Percentiles rank a stretch among this genome's conserved stretches.
phyloP scores from a whole-genome alignment of 257 asterid genomes.

The Forsythia viridissima region DNA sequence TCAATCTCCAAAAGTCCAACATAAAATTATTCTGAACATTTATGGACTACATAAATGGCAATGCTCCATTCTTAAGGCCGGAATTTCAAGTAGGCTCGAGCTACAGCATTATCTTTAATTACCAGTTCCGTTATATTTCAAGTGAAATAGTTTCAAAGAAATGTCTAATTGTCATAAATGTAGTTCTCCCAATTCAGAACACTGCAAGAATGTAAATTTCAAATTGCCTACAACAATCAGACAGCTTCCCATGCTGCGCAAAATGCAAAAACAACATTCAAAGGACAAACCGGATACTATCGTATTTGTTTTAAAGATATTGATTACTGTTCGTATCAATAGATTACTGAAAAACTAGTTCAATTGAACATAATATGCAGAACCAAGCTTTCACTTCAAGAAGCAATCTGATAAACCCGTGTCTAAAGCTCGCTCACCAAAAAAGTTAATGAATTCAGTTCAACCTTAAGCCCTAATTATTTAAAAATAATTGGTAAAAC shows the following conservation, averaged over 20 bases:
- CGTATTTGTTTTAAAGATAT: neutral
- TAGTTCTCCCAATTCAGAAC: neutral
- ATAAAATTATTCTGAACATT: constrained; percentile 8
- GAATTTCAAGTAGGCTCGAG: constrained; percentile 6
- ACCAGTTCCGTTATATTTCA: constrained; percentile 2
- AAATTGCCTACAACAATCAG: neutral
- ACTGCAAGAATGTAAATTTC: neutral
- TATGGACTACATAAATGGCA: constrained; percentile 7
- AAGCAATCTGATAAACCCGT: neutral
- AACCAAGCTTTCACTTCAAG: neutral
- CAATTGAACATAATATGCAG: neutral
- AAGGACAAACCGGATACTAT: neutral
- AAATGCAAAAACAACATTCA: neutral
- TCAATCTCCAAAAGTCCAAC: constrained; percentile 6
- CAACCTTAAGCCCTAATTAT: constrained; percentile 18
- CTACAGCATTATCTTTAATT: constrained; percentile 15
- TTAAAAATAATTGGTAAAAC: constrained; percentile 11
- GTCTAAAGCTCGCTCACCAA: neutral
- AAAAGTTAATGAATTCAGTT: neutral
- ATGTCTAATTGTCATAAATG: neutral
- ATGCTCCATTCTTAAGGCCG: constrained; percentile 12
- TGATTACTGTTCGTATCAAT: neutral
- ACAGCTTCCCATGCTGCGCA: neutral
- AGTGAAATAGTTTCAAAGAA: neutral
- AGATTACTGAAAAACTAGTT: neutral